Evolutionary conservation across 345 rosid genomes (phyloP).

Genomic region (Eucalyptus pauciflora): DNA sequence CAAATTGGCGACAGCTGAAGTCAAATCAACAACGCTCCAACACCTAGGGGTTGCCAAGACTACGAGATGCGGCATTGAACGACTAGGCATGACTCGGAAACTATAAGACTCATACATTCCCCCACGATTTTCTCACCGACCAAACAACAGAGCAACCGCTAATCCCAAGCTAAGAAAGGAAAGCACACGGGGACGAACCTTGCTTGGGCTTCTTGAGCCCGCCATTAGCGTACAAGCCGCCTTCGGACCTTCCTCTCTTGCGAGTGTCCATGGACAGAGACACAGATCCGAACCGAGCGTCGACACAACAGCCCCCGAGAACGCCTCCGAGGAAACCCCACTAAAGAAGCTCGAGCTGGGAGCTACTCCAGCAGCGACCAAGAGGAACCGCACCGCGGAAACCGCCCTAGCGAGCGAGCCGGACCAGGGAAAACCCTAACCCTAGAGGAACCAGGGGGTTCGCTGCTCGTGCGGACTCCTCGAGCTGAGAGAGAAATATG

Average conservation of each 20-base stretch:
- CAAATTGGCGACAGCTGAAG: not conserved
- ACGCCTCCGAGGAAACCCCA: not conserved
- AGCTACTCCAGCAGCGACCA: not conserved
- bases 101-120: not conserved
- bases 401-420: not conserved
- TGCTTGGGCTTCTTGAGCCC: constrained; percentile 58
- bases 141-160: not conserved
- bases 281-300: not conserved
- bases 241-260: constrained; percentile 61
- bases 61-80: not conserved
- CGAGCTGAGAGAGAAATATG: not conserved
- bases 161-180: not conserved
- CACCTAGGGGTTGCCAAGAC: not conserved
- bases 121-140: not conserved
- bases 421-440: not conserved
- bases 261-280: constrained; percentile 32
- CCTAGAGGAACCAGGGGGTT: not conserved
- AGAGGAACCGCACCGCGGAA: not conserved
- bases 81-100: not conserved
- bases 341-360: not conserved
- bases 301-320: not conserved
- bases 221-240: constrained; percentile 51
- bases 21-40: not conserved
- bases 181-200: constrained; percentile 1
- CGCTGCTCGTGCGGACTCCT: not conserved